Base-by-base conservation (phyloP, 192 early-diverging fungal genomes). In the Coemansia sp. region DNA sequence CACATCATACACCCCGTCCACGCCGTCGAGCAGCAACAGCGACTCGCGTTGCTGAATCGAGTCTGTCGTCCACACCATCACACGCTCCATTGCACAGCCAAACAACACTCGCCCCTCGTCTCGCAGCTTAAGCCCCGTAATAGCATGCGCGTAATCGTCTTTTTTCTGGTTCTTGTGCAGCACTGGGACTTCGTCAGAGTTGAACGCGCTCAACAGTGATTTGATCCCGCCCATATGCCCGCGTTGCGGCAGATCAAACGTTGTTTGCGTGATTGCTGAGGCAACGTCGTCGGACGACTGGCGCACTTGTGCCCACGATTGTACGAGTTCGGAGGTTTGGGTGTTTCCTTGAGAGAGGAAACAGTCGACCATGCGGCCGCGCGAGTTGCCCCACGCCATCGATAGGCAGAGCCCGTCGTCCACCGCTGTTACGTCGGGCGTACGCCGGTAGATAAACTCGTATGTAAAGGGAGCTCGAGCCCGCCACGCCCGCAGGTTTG, bases 1-100 rank as follows among this genome's bases (percentile, higher is more conserved):
- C 24, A 68, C 72, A 29, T 80, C 71, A 27, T 74, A 80, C 23
- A 74, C 64, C 19, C 66, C 68, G 50, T 74, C 68, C 16, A 80
- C 27, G 20, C 70, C 68, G 54, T 67, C 61, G 14, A 80, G 37
- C 19, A 80, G 50, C 20, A 71, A 37, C 41, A 80, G 59, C 20
- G 68, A 64, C n/a, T 57, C 71, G 43, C 54, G 66, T 7, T 73
- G 77, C 41, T 55, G 62, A 18, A 74, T 56, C 8, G 32, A 29
- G 16, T 70, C 49, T 0, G 68, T 64, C 35, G 53, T 38, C 68
- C 66, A 74, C 38, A 79, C 68, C 14, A 74, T 38, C 29, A 79
- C 53, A 19, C 52, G 63, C 39, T 53, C 38, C 43, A 55, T 39
- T 11, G 67, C 54, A 45, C 71, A 73, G 11, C 71, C 77, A 59